These are phyloP conservation scores for Thalassia testudinum DNA, from an alignment of 116 monocot genomes.

Conservation along the genomic window DNA sequence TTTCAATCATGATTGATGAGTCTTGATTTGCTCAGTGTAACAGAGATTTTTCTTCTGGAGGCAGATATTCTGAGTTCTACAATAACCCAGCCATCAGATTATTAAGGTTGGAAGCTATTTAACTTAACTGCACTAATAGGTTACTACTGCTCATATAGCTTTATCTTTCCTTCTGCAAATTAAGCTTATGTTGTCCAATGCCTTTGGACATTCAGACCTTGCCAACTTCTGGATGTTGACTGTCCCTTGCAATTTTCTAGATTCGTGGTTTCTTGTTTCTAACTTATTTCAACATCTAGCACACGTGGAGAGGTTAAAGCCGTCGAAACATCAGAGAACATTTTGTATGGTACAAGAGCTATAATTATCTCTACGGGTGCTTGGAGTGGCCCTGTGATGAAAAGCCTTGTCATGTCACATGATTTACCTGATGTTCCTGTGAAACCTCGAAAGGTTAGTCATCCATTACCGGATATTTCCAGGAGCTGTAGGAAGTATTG, in stretches of 20 bases:
- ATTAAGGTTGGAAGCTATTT: constrained; percentile 25
- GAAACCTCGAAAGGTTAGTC: constrained; percentile 69
- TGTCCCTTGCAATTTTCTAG: too few relatives aligned
- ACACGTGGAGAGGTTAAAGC: constrained; percentile 54
- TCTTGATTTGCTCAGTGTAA: constrained; percentile 29
- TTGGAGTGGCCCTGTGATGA: constrained; percentile 58
- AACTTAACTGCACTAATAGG: too few relatives aligned
- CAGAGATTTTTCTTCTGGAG: constrained; percentile 33
- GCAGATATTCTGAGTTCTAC: constrained; percentile 70
- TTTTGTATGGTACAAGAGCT: constrained; percentile 45
- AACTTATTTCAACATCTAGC: constrained; percentile 30
- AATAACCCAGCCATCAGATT: constrained; percentile 51
- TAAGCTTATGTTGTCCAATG: too few relatives aligned
- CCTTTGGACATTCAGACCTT: too few relatives aligned
- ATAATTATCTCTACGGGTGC: constrained; percentile 73
- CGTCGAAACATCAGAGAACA: constrained; percentile 53
- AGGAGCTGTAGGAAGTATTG: too few relatives aligned
- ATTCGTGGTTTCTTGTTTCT: neutral
- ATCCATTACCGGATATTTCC: too few relatives aligned
- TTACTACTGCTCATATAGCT: too few relatives aligned
- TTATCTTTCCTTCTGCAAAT: too few relatives aligned
- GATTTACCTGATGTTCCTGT: constrained; percentile 43
- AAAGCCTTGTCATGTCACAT: constrained; percentile 18
- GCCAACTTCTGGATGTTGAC: too few relatives aligned
- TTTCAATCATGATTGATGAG: too few relatives aligned